Evolutionary conservation across 2,329 filamentous ascomycete genomes (phyloP).

Genomic region (Penicillium sp.): DNA sequence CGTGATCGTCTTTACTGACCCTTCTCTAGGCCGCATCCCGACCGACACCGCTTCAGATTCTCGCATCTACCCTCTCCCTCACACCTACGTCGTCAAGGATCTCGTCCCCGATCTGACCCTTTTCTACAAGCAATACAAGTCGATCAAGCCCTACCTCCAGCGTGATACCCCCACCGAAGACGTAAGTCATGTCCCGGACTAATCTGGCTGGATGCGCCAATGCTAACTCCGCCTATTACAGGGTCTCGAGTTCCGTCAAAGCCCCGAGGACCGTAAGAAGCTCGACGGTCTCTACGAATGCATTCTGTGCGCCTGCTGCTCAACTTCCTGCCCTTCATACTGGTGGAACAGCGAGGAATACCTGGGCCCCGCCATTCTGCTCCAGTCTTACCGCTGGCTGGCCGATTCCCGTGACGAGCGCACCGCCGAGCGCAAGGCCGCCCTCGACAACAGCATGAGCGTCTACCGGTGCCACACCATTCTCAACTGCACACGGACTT

Average conservation of each 20-base stretch:
- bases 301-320: constrained; percentile 98
- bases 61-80: constrained; percentile 95
- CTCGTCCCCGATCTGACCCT: constrained; percentile 94
- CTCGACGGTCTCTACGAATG: constrained; percentile 98
- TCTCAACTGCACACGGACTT: constrained; percentile 95
- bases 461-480: constrained; percentile 99
- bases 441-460: constrained; percentile 97
- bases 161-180: constrained; percentile 76
- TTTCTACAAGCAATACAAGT: constrained; percentile 99
- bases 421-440: constrained; percentile 78
- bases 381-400: constrained; percentile 98
- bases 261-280: constrained; percentile 87
- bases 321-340: constrained; percentile 98
- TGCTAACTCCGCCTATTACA: constrained; percentile 33
- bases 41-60: constrained; percentile 71
- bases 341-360: constrained; percentile 99
- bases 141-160: constrained; percentile 97
- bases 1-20: constrained; percentile 9
- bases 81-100: constrained; percentile 99
- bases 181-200: constrained; percentile 50
- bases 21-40: constrained; percentile 74
- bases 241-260: constrained; percentile 90
- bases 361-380: constrained; percentile 89
- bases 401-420: constrained; percentile 90
- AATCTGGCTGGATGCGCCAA: neutral